phyloP scores from a whole-genome alignment of 1,284 basidiomycete species.

The Ceratobasidium sp. region DNA sequence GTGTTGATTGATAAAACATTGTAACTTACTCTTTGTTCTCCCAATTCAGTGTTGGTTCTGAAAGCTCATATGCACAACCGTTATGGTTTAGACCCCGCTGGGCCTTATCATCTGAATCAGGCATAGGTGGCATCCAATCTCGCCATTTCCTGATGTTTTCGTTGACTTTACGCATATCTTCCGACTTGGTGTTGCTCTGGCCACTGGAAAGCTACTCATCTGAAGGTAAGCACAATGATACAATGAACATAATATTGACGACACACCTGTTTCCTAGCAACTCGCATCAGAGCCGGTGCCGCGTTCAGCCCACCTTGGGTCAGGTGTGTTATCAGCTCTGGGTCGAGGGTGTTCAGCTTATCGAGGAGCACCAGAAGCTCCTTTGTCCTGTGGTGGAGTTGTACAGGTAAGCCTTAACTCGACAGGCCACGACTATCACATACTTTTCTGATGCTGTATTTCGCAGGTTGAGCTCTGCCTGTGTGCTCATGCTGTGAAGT shows the following conservation, averaged over 20 bases:
- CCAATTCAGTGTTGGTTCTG: not conserved
- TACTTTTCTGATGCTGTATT: not conserved
- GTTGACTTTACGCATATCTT: slow-evolving; percentile 1
- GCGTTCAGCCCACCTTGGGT: not conserved
- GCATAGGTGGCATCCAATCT: not conserved
- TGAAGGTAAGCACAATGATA: not conserved
- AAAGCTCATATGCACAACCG: not conserved
- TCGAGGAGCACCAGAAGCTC: not conserved
- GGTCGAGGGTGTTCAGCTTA: not conserved
- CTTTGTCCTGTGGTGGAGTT: not conserved
- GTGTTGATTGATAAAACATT: not conserved
- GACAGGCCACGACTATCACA: not conserved
- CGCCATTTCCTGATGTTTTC: not conserved
- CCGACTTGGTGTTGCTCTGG: not conserved
- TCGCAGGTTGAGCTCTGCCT: not conserved
- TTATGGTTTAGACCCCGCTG: not conserved
- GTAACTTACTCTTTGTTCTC: not conserved
- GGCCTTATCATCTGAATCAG: not conserved
- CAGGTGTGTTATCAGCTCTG: not conserved
- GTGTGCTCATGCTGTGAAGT: not conserved
- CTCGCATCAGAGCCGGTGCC: not conserved
- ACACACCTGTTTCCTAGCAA: not conserved
- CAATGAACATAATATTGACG: no score
- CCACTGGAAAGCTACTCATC: not conserved
- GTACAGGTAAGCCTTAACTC: not conserved